These are phyloP conservation scores for Boletus insuetus DNA, from an alignment of 768 basidiomycete species.

Conservation along the genomic window DNA sequence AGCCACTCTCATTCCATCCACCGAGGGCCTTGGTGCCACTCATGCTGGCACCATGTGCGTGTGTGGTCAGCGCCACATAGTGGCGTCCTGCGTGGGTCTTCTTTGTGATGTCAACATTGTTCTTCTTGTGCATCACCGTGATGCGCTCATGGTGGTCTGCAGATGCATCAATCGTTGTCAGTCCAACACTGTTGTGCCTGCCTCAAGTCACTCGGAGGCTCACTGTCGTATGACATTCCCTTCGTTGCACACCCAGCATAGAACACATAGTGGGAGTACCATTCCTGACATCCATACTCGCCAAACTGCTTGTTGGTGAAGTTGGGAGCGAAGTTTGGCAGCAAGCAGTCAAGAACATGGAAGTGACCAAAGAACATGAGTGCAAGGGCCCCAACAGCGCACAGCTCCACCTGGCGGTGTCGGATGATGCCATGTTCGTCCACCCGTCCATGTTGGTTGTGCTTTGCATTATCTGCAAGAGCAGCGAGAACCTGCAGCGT, in stretches of 20 bases:
- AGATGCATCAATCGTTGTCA: not conserved
- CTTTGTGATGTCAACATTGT: conserved; percentile 27
- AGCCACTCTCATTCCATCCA: not conserved
- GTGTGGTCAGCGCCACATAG: conserved; percentile 29
- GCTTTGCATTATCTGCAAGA: conserved; percentile 31
- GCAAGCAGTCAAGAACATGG: conserved; percentile 22
- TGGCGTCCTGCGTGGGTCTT: conserved; percentile 18
- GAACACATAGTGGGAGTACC: conserved; percentile 31
- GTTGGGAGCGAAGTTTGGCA: conserved; percentile 28
- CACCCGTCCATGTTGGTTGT: conserved; percentile 29
- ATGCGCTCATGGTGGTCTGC: conserved; percentile 25
- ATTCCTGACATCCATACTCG: conserved; percentile 27
- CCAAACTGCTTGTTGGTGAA: conserved; percentile 22
- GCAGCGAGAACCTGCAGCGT: conserved; percentile 25
- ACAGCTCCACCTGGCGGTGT: conserved; percentile 29
- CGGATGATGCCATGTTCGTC: conserved; percentile 33
- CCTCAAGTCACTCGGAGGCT: not conserved
- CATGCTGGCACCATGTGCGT: conserved; percentile 27
- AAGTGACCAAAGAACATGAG: conserved; percentile 30
- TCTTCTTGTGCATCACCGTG: conserved; percentile 22
- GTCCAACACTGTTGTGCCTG: not conserved
- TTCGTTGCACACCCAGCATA: conserved; percentile 4
- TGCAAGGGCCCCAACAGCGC: conserved; percentile 28
- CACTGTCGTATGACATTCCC: conserved; percentile 30
- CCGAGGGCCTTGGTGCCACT: conserved; percentile 24